phyloP scores from a whole-genome alignment of 2,329 filamentous ascomycete genomes.

The Pestalotiopsis sp. region DNA sequence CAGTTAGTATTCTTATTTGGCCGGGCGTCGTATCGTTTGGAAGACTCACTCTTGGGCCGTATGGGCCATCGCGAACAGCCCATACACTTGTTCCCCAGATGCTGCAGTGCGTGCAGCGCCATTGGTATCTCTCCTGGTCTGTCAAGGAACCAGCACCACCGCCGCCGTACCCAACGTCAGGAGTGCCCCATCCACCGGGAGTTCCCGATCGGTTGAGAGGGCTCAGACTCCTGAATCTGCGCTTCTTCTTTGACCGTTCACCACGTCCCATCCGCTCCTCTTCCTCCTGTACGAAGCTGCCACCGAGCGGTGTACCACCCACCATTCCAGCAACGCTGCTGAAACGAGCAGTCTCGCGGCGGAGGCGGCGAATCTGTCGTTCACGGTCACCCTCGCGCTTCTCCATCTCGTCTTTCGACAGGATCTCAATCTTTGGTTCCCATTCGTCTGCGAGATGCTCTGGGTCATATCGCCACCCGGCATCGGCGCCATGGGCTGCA shows the following conservation, averaged over 20 bases:
- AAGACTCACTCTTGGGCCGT: constrained; percentile 73
- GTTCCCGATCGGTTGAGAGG: constrained; percentile 71
- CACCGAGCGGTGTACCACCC: constrained; percentile 67
- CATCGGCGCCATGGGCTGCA: constrained; percentile 77
- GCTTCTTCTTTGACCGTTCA: constrained; percentile 93
- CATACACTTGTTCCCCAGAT: constrained; percentile 91
- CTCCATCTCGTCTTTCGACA: constrained; percentile 96
- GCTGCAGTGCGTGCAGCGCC: constrained; percentile 86
- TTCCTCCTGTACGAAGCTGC: constrained; percentile 54
- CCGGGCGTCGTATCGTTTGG: neutral
- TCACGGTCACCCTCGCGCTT: constrained; percentile 94
- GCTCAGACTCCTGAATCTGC: constrained; percentile 85
- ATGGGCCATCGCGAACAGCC: constrained; percentile 90
- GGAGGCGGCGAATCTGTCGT: constrained; percentile 80
- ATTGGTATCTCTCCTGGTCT: constrained; percentile 77
- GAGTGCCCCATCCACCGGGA: constrained; percentile 74
- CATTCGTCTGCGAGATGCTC: constrained; percentile 84
- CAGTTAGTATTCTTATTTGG: neutral
- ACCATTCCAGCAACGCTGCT: constrained; percentile 83
- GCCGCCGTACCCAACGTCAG: constrained; percentile 76
- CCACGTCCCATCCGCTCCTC: constrained; percentile 89
- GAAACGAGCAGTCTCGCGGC: constrained; percentile 90
- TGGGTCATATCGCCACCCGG: constrained; percentile 94
- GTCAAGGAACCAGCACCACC: constrained; percentile 66
- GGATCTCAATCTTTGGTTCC: constrained; percentile 78